These are phyloP conservation scores for Cyclotella kingstonii DNA, from an alignment of 108 stramenopile species.

Conservation along the genomic window DNA sequence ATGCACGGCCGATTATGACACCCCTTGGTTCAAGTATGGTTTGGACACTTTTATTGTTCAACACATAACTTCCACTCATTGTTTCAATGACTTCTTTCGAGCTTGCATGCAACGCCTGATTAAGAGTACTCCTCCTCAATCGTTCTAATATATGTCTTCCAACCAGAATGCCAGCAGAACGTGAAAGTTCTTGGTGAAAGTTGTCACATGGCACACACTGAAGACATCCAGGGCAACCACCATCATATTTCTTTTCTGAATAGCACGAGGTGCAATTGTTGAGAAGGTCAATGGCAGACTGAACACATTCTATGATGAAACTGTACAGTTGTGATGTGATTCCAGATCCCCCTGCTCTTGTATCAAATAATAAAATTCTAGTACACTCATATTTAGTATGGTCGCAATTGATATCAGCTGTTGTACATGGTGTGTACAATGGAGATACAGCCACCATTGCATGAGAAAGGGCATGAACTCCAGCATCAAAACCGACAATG, in stretches of 20 bases:
- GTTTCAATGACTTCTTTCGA: constrained; percentile 1
- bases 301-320: constrained; percentile 44
- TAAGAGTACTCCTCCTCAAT: constrained; percentile 46
- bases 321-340: constrained; percentile 63
- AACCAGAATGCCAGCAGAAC: constrained; percentile 49
- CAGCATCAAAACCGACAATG: constrained; percentile 57
- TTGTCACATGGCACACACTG: constrained; percentile 74
- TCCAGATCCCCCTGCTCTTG: constrained; percentile 75
- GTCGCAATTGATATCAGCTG: constrained; percentile 77
- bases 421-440: constrained; percentile 81
- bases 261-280: constrained; percentile 60
- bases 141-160: constrained; percentile 58
- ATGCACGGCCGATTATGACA: constrained; percentile 37
- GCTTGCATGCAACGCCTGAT: constrained; percentile 7
- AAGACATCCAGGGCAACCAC: constrained; percentile 83
- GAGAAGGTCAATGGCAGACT: constrained; percentile 67
- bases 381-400: constrained; percentile 60
- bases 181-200: constrained; percentile 61
- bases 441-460: constrained; percentile 90
- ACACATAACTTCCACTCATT: too few species aligned
- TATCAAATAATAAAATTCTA: constrained; percentile 67
- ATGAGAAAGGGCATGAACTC: constrained; percentile 92
- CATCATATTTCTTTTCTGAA: constrained; percentile 50
- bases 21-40: constrained; percentile 27
- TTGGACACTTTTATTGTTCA: too few species aligned